Evolutionary conservation across 495 filamentous ascomycete genomes (phyloP), one percentile per base, ranked within the genome.

Genomic region (Schizothecium vesticola): DNA sequence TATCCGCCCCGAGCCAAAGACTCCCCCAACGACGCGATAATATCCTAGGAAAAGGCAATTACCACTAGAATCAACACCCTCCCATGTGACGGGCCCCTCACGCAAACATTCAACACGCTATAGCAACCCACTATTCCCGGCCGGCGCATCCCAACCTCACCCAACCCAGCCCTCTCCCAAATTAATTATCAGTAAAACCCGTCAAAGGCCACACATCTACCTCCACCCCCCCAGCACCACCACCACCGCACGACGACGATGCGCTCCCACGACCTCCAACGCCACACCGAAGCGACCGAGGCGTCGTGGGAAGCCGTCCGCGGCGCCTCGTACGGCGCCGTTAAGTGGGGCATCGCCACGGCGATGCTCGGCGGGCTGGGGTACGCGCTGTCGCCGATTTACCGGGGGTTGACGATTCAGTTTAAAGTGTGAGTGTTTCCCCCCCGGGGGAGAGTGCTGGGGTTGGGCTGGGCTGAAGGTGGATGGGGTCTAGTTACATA

Each of bases 401-500:
- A 96, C 73, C 86, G 92, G 26, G 87, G 90, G 0, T 75, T 96
- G 70, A 97, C 93, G 2, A 81, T 93, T 22, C 93, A 96, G 76
- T 97, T 96, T 79, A 97, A 97, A 81, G 87, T 94, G 82, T 92
- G 85, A 70, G 87, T 66, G 36, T 13, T n/a, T 51, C 69, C 29
- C 33, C 12, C 60, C 69, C 43, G 43, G 43, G 43, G 26, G 2
- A 6, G 6, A 28, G 26, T 6, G 26, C 3, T 2, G 60, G 6
- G 13, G 11, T n/a, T n/a, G 31, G 26, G 4, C 68, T 21, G 23
- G 19, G n/a, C 3, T 26, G 19, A 29, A 13, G 12, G 31, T 36
- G 25, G 7, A 25, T 61, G 26, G 31, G 56, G 62, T 21, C 71
- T 72, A 90, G 88, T 61, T 96, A 92, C 72, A 79, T 97, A 28